phyloP scores from a whole-genome alignment of 768 basidiomycete genomes.

The Tubosaeta brunneosetosa region DNA sequence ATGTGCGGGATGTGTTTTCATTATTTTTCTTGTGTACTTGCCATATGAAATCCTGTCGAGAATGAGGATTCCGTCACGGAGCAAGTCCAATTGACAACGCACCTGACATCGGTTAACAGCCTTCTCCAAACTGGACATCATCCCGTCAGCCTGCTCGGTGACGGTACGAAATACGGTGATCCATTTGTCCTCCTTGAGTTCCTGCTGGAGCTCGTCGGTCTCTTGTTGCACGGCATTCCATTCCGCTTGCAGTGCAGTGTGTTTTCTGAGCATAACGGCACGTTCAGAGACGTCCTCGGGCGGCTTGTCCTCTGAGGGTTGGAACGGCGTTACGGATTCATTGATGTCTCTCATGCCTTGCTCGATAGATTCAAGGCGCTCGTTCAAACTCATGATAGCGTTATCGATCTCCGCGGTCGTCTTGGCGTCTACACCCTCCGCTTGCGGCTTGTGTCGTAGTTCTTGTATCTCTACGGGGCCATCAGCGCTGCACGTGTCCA shows the following conservation, averaged over 20 bases:
- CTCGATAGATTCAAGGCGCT: constrained; percentile 68
- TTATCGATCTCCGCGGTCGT: constrained; percentile 75
- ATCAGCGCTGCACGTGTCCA: constrained; percentile 10
- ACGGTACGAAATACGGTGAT: constrained; percentile 91
- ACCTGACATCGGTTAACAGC: constrained; percentile 88
- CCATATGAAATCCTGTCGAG: constrained; percentile 73
- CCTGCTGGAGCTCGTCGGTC: constrained; percentile 78
- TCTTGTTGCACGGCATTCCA: constrained; percentile 82
- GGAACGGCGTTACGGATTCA: constrained; percentile 59
- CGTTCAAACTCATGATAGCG: constrained; percentile 73
- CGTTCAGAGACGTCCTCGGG: constrained; percentile 39
- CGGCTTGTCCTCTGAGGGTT: constrained; percentile 45
- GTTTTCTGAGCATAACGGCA: constrained; percentile 60
- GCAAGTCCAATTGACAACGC: constrained; percentile 20
- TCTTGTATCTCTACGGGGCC: constrained; percentile 76
- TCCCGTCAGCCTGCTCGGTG: constrained; percentile 91
- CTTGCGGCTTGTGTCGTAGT: constrained; percentile 80
- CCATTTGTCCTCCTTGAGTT: constrained; percentile 97
- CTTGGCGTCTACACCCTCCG: constrained; percentile 45
- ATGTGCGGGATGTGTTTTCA: constrained; percentile 37
- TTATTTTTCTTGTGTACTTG: constrained; percentile 65
- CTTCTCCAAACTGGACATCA: constrained; percentile 96
- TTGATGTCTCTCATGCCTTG: constrained; percentile 67
- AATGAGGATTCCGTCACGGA: neutral
- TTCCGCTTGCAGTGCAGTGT: constrained; percentile 64